Conservation (phyloP, 83 land plant genomes). For the Diphasiastrum complanatum region DNA sequence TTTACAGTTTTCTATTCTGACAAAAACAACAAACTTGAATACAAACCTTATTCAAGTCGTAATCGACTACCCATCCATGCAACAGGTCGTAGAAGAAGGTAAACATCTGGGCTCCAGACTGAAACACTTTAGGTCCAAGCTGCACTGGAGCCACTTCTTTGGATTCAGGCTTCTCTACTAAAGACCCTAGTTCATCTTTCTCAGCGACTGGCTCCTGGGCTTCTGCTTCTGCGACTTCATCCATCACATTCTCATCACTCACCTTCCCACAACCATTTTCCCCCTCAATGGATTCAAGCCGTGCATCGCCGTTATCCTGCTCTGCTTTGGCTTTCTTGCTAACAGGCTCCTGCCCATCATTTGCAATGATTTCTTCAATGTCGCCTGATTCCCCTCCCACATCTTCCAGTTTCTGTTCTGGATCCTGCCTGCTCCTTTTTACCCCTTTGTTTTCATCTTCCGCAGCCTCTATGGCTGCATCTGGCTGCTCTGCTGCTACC, state of each 20-base stretch:
- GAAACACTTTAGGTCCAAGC: constrained; percentile 57
- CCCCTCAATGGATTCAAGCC: constrained; percentile 45
- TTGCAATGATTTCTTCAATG: too few relatives aligned
- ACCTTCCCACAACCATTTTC: constrained; percentile 19
- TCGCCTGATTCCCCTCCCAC: too few relatives aligned
- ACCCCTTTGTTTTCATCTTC: constrained; percentile 17
- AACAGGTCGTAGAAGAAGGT: constrained; percentile 64
- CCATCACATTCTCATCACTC: constrained; percentile 8
- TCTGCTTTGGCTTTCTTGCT: too few relatives aligned
- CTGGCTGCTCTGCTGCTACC: too few relatives aligned
- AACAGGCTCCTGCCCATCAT: too few relatives aligned
- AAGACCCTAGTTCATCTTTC: constrained; percentile 13
- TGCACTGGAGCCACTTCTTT: constrained; percentile 13
- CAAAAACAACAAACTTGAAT: too few relatives aligned
- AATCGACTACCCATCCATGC: constrained; percentile 52
- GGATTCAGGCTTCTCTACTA: neutral
- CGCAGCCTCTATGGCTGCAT: constrained; percentile 28
- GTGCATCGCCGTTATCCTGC: too few relatives aligned
- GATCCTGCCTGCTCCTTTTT: neutral
- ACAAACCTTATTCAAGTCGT: constrained; percentile 56
- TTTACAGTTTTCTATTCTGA: too few relatives aligned
- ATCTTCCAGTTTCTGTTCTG: constrained; percentile 27
- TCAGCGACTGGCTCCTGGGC: constrained; percentile 1
- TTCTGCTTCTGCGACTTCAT: neutral
- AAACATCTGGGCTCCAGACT: constrained; percentile 55